A percentile compares a stretch with the other conserved stretches of the same genome.
phyloP scores from a whole-genome alignment of 2,329 filamentous ascomycete genomes.

The Penicillium paneum region DNA sequence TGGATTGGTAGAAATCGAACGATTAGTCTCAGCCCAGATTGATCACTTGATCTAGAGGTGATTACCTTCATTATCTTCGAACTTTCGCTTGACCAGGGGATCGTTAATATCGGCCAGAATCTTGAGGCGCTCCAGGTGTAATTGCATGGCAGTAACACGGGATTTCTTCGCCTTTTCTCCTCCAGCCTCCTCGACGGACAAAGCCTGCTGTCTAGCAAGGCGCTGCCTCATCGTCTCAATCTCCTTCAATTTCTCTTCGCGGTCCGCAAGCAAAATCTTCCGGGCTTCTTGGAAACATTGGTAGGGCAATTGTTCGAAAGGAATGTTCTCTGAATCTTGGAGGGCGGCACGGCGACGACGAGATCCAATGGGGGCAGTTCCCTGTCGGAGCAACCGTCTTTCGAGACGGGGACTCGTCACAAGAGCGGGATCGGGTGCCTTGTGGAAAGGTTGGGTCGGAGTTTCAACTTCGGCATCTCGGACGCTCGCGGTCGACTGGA shows the following conservation, averaged over 20 bases:
- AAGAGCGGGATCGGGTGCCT: constrained; percentile 60
- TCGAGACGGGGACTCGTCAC: constrained; percentile 64
- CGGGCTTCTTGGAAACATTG: constrained; percentile 97
- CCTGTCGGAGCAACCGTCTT: constrained; percentile 63
- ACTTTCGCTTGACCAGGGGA: constrained; percentile 85
- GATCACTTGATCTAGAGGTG: not conserved
- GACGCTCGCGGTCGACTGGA: constrained; percentile 47
- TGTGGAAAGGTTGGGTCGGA: constrained; percentile 41
- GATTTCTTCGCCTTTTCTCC: constrained; percentile 64
- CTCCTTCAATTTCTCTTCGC: constrained; percentile 71
- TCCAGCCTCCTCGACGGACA: constrained; percentile 57
- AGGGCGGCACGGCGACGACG: constrained; percentile 76
- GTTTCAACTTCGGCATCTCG: constrained; percentile 46
- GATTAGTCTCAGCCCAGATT: constrained; percentile 19
- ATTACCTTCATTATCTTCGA: constrained; percentile 84
- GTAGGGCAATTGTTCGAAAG: constrained; percentile 92
- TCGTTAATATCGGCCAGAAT: constrained; percentile 93
- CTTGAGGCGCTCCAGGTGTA: constrained; percentile 74
- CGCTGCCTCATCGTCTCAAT: constrained; percentile 66
- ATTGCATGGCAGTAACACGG: constrained; percentile 66
- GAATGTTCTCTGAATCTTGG: constrained; percentile 63
- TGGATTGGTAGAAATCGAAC: constrained; percentile 37
- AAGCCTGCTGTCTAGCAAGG: constrained; percentile 64
- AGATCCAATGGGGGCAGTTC: constrained; percentile 73
- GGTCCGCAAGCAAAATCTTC: constrained; percentile 74